Evolutionary conservation across 495 filamentous ascomycete species (phyloP), one percentile per base, ranked within the genome.

Genomic region (Schizothecium vesticola): DNA sequence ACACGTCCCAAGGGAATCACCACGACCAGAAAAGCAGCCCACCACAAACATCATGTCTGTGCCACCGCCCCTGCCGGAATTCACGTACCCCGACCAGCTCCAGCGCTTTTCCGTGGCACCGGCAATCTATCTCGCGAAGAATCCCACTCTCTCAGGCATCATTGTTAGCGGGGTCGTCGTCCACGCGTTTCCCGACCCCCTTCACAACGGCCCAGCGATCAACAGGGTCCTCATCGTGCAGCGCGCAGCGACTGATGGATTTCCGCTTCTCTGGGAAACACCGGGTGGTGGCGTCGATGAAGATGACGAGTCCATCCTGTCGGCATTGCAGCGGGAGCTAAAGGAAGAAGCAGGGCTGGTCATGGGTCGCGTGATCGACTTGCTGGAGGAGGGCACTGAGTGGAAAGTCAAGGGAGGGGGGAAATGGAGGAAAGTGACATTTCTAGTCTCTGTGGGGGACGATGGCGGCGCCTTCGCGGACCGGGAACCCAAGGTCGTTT

Each of bases 261-360:
- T 80, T 59, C 83, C 83, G 0, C 63, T 77, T 29, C 64, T 69
- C 8, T 84, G 84, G 84, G 85, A 87, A 70, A 73, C 80, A 19
- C 83, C 85, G 0, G 85, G 85, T 11, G 85, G 85, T 19, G 71
- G 76, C 12, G 73, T 78, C 33, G 85, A 87, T 56, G 64, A 76
- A 11, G 79, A 82, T 56, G 72, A 80, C 64, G 13, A 23, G 19
- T 80, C 80, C 1, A 67, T 86, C 28, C 69, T 86, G 21, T 78
- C 84, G 58, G 82, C 75, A 0, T 72, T 79, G 5, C 76, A 67
- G 57, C 75, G 85, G 13, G 85, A 87, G 74, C 67, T 87, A n/a
- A 75, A 70, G 69, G 85, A 87, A 69, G 85, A 87, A 71, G 79
- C 82, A 1, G 84, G 80, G 12, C 68, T 87, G 22, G 63, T 57